Evolutionary conservation across 2,329 filamentous ascomycete species (phyloP), one percentile per base, ranked within the genome.

Genomic region (Bipolaris sorokiniana): DNA sequence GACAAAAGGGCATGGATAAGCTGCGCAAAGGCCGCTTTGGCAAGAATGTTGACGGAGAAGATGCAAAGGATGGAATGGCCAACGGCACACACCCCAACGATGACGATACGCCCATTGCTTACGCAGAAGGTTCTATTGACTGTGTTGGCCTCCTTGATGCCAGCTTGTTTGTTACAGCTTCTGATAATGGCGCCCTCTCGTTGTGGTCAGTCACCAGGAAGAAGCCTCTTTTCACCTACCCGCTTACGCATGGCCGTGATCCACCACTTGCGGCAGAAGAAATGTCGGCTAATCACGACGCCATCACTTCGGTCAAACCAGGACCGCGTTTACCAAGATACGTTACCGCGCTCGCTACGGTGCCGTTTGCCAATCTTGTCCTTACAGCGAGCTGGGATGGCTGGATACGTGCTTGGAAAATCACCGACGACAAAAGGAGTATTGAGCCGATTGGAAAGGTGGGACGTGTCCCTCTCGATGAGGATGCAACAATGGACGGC

Each of bases 381-480:
- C 82, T 99, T 48, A 96, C 88, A 64, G 95, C 94, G 31, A 97
- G 92, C 77, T 99, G 94, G 93, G 95, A 96, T 73, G 95, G 95
- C 2, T 88, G 86, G 76, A 83, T 99, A 56, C 84, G 94, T 48
- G 89, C 89, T 5, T 99, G 95, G 95, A 87, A 84, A 59, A 83
- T 99, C 18, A 90, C 88, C 9, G 59, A 63, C 51, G 86, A 91
- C 40, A 94, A 97, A 74, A 95, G 93, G 79, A 68, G 64, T 20
- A 70, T 99, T 42, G 88, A 95, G 69, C 79, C 86, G 0, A 77
- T 92, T 7, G 92, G 92, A 1, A 82, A 86, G 1, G 80, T 95
- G 28, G 89, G 86, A 13, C 64, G 62, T 2, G 57, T 75, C 9
- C 65, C 71, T 11, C 37, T 59, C 20, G 58, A 64, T n/a, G 58